A percentile compares a stretch with the other conserved stretches of the same genome.
Evolutionary conservation across 345 rosid species (phyloP).

Genomic region (Gossypium rotundifolium): DNA sequence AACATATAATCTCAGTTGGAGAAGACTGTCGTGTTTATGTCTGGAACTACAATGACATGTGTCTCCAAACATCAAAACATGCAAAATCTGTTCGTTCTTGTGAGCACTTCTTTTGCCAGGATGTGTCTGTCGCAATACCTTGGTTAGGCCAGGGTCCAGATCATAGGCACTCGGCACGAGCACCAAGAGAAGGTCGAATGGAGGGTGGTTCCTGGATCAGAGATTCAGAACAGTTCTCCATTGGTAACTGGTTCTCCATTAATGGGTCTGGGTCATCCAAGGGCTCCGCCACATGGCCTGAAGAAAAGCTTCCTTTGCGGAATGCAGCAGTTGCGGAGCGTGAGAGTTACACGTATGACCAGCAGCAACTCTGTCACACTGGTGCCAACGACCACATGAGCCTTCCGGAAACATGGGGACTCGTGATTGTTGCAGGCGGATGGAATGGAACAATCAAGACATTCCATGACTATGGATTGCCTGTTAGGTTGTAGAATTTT

Average conservation of each 20-base stretch:
- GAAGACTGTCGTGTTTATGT: constrained; percentile 66
- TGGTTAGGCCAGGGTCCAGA: constrained; percentile 43
- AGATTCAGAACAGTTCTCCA: constrained; percentile 40
- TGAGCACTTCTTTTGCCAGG: constrained; percentile 63
- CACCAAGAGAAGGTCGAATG: constrained; percentile 8
- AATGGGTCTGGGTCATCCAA: constrained; percentile 39
- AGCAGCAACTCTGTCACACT: background rate
- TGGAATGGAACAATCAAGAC: constrained; percentile 65
- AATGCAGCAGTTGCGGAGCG: constrained; percentile 16
- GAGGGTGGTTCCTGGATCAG: constrained; percentile 17
- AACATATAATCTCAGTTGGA: constrained; percentile 71
- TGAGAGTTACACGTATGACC: background rate
- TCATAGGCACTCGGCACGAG: background rate
- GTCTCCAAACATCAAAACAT: constrained; percentile 31
- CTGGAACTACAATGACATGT: constrained; percentile 49
- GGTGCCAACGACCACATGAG: background rate
- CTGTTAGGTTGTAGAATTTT: constrained; percentile 26
- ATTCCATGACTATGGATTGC: constrained; percentile 74
- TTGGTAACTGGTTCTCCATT: constrained; percentile 46
- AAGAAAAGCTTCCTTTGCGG: constrained; percentile 61
- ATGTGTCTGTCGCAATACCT: constrained; percentile 57
- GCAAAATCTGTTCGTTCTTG: constrained; percentile 45
- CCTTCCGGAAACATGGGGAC: constrained; percentile 57
- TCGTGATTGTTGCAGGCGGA: constrained; percentile 74
- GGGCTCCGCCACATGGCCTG: constrained; percentile 86